phyloP scores from a whole-genome alignment of 345 rosid genomes.

The Aethionema arabicum region DNA sequence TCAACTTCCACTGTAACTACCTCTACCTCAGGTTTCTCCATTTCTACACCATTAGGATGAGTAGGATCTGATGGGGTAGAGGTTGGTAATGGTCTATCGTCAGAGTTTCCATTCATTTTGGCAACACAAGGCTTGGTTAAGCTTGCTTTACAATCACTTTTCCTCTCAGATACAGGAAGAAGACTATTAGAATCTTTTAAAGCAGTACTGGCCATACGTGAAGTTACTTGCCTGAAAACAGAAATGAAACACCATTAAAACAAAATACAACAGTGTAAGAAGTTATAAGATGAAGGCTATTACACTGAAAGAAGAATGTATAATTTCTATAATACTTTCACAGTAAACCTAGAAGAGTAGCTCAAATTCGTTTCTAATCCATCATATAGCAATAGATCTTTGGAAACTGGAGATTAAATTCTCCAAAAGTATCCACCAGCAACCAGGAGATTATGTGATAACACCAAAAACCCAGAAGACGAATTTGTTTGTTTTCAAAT shows the following conservation, averaged over 20 bases:
- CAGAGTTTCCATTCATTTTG: conserved; percentile 52
- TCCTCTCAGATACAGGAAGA: conserved; percentile 56
- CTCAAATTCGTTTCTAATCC: conserved; percentile 11
- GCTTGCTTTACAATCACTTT: conserved; percentile 54
- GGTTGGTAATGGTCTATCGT: conserved; percentile 44
- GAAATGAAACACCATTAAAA: conserved; percentile 12
- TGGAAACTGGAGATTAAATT: background rate
- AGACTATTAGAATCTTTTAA: conserved; percentile 64
- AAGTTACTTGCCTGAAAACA: conserved; percentile 17
- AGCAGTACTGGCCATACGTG: conserved; percentile 64
- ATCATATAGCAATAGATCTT: conserved; percentile 12
- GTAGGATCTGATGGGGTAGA: conserved; percentile 37
- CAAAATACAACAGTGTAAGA: background rate
- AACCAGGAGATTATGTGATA: conserved; percentile 6
- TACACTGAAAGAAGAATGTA: conserved; percentile 1
- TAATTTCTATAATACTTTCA: background rate
- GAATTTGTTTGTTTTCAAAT: background rate
- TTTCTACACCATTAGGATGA: conserved; percentile 46
- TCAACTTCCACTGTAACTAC: conserved; percentile 63
- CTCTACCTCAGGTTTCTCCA: conserved; percentile 46
- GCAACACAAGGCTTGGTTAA: conserved; percentile 52
- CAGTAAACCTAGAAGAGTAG: conserved; percentile 3
- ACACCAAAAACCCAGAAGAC: background rate
- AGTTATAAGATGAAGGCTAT: background rate
- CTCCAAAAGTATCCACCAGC: conserved; percentile 11